Percentiles rank a stretch among this genome's conserved stretches.
Conservation (phyloP, 2,329 filamentous ascomycete genomes). For the Aspergillus chevalieri region DNA sequence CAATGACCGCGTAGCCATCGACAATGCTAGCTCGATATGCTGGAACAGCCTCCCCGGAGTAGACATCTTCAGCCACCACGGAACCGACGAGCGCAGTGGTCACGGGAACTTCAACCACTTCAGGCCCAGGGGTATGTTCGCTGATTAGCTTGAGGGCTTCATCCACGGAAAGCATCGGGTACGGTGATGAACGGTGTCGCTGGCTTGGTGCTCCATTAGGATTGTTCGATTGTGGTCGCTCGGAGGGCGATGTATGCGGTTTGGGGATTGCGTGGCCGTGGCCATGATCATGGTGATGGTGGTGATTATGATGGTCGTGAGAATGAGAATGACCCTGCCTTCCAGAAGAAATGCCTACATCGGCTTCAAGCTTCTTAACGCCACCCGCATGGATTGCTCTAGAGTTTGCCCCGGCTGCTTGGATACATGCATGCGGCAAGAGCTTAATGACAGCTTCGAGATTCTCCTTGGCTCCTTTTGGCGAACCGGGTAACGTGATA, state of each 20-base stretch:
- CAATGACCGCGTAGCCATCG: constrained; percentile 86
- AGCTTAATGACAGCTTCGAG: constrained; percentile 80
- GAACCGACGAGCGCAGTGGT: constrained; percentile 63
- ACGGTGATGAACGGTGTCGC: constrained; percentile 78
- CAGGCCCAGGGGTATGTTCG: constrained; percentile 63
- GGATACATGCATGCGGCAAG: constrained; percentile 90
- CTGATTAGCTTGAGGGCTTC: constrained; percentile 70
- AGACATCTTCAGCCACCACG: constrained; percentile 77
- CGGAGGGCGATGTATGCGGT: constrained; percentile 63
- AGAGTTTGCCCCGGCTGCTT: constrained; percentile 78
- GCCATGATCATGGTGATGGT: constrained; percentile 50
- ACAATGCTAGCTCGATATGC: constrained; percentile 95
- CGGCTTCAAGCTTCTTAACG: constrained; percentile 72
- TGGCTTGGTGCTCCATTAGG: constrained; percentile 56
- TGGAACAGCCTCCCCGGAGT: constrained; percentile 74
- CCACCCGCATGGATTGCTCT: constrained; percentile 73
- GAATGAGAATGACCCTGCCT: constrained; percentile 17
- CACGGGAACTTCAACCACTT: constrained; percentile 54
- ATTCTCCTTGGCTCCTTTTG: constrained; percentile 92
- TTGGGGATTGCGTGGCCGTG: constrained; percentile 61
- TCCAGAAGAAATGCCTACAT: constrained; percentile 58
- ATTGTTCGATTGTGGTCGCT: constrained; percentile 55
- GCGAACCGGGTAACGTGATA: constrained; percentile 85
- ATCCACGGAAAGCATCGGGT: constrained; percentile 81
- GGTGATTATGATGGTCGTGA: constrained; percentile 31